Conservation (phyloP, 805 yeast genomes). For the Candida hungchunana region DNA sequence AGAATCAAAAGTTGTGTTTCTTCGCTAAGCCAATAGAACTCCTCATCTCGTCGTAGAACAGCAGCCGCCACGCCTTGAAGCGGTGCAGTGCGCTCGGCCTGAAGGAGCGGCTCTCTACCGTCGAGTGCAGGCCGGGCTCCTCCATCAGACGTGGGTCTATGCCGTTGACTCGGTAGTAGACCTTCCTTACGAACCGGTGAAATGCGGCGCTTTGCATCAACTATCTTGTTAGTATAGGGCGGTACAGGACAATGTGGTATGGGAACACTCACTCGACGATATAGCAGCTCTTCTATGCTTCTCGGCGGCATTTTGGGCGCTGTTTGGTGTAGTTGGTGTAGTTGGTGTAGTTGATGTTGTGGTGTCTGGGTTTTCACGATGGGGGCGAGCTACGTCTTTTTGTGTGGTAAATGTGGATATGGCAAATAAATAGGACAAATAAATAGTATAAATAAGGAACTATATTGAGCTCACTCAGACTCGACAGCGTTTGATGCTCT, state of each 20-base stretch:
- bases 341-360: not conserved
- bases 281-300: constrained; percentile 46
- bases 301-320: constrained; percentile 23
- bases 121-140: constrained; percentile 29
- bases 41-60: constrained; percentile 61
- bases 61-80: constrained; percentile 52
- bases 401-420: not conserved
- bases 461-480: not conserved
- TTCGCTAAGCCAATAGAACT: constrained; percentile 44
- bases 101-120: constrained; percentile 18
- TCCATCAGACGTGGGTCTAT: constrained; percentile 32
- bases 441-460: not conserved
- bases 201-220: constrained; percentile 56
- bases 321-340: not conserved
- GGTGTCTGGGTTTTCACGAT: too few relatives aligned
- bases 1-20: constrained; percentile 15
- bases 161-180: constrained; percentile 63
- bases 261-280: constrained; percentile 12
- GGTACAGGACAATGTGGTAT: not conserved
- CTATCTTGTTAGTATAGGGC: constrained; percentile 12
- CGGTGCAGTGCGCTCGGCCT: constrained; percentile 52
- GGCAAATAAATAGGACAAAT: constrained; percentile 1
- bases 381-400: too few relatives aligned
- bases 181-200: constrained; percentile 54
- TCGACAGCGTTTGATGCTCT: constrained; percentile 28